phyloP scores from a whole-genome alignment of 2,329 filamentous ascomycete genomes.

The Fusarium sp. region DNA sequence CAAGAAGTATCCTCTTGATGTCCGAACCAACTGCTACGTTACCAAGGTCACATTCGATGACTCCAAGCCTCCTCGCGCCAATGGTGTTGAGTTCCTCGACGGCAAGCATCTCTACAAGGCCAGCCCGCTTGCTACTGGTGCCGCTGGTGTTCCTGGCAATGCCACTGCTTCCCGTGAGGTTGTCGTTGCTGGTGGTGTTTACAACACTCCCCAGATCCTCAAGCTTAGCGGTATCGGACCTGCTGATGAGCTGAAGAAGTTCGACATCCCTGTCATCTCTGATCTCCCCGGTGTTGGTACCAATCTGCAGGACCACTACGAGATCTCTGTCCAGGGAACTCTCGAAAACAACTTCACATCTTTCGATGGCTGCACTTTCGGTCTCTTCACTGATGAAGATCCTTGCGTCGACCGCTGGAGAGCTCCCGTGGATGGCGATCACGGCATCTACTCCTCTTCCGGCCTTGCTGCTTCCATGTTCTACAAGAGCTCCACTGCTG shows the following conservation, averaged over 20 bases:
- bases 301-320: slow-evolving; percentile 69
- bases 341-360: slow-evolving; percentile 42
- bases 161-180: slow-evolving; percentile 56
- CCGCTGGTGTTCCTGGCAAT: slow-evolving; percentile 19
- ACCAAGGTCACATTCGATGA: slow-evolving; percentile 54
- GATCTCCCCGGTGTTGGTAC: slow-evolving; percentile 67
- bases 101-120: slow-evolving; percentile 41
- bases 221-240: slow-evolving; percentile 64
- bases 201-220: slow-evolving; percentile 64
- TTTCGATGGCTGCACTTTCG: slow-evolving; percentile 50
- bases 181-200: slow-evolving; percentile 61
- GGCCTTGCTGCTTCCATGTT: slow-evolving; percentile 64
- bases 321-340: slow-evolving; percentile 49
- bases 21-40: slow-evolving; percentile 45
- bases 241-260: slow-evolving; percentile 54
- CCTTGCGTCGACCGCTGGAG: slow-evolving; percentile 54
- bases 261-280: slow-evolving; percentile 58
- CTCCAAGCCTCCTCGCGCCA: slow-evolving; percentile 46
- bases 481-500: slow-evolving; percentile 52
- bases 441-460: slow-evolving; percentile 56
- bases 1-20: slow-evolving; percentile 38
- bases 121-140: slow-evolving; percentile 20
- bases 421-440: slow-evolving; percentile 43
- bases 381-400: slow-evolving; percentile 47
- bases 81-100: slow-evolving; percentile 50